Evolutionary conservation across 768 basidiomycete genomes (phyloP).

Genomic region (Gloeopeniophorella convolvens): DNA sequence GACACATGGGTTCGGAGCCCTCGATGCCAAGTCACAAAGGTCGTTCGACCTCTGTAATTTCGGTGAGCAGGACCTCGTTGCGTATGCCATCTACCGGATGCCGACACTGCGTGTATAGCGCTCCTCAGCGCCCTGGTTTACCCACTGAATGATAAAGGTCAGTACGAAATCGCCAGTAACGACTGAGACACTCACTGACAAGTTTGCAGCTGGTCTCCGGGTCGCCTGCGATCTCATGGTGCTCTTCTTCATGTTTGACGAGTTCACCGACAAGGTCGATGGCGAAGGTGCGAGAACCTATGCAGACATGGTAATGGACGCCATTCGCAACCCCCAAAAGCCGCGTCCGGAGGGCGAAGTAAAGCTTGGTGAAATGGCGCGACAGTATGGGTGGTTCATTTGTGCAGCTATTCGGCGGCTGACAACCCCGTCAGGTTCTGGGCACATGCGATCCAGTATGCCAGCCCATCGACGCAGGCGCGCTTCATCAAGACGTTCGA

Average conservation of each 20-base stretch:
- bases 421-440: neutral
- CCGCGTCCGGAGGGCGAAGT: slow-evolving; percentile 30
- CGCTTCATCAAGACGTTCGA: slow-evolving; percentile 35
- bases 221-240: slow-evolving; percentile 47
- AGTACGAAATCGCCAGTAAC: neutral
- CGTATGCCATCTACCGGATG: neutral
- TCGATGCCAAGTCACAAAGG: slow-evolving; percentile 30
- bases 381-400: slow-evolving; percentile 29
- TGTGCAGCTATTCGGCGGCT: too few species aligned
- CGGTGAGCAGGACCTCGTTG: neutral
- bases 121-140: slow-evolving; percentile 34
- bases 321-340: slow-evolving; percentile 31
- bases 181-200: neutral
- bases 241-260: slow-evolving; percentile 43
- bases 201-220: slow-evolving; percentile 19
- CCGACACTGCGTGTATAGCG: slow-evolving; percentile 22
- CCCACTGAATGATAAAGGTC: slow-evolving; percentile 30
- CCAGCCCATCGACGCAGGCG: slow-evolving; percentile 24
- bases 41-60: slow-evolving; percentile 39
- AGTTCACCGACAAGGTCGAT: slow-evolving; percentile 38
- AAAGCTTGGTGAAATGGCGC: slow-evolving; percentile 33
- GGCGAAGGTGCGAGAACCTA: slow-evolving; percentile 26
- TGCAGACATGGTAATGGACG: slow-evolving; percentile 34
- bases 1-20: slow-evolving; percentile 33
- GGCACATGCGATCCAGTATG: slow-evolving; percentile 14